Conservation (phyloP, 768 basidiomycete species). For the Leccinum uliginosum region DNA sequence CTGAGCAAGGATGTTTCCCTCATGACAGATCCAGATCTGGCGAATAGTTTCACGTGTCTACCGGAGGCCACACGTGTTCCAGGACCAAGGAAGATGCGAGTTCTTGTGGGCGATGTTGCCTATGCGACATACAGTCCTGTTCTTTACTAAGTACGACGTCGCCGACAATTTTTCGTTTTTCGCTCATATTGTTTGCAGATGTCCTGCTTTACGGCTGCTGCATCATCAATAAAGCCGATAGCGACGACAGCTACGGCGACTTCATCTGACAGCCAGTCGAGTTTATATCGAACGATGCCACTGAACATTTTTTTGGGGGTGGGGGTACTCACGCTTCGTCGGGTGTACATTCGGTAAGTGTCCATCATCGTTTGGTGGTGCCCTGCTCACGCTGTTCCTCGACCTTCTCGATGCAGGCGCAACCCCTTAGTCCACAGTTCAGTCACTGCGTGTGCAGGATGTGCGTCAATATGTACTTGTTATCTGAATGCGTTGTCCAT, state of each 20-base stretch:
- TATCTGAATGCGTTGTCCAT: no score
- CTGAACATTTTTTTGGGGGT: no score
- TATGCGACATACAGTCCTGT: constrained; percentile 62
- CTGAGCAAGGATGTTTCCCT: constrained; percentile 19
- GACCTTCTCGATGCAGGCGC: no score
- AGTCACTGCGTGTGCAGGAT: no score
- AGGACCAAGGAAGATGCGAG: constrained; percentile 50
- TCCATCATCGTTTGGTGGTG: no score
- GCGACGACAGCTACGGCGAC: constrained; percentile 14
- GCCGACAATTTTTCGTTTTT: background rate
- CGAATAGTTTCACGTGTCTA: background rate
- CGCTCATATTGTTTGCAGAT: constrained; percentile 41
- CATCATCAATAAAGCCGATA: constrained; percentile 16
- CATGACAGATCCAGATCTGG: constrained; percentile 10
- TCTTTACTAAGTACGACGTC: constrained; percentile 66
- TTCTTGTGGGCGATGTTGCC: constrained; percentile 56
- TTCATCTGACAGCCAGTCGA: constrained; percentile 35
- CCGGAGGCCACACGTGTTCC: constrained; percentile 10
- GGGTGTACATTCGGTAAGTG: background rate
- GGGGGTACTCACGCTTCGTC: no score
- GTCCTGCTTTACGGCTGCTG: constrained; percentile 50
- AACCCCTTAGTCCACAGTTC: no score
- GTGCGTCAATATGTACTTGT: no score
- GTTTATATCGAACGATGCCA: constrained; percentile 5
- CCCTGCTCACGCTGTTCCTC: no score